Percentiles rank a stretch among this genome's conserved stretches.
phyloP scores from a whole-genome alignment of 2,329 filamentous ascomycete genomes.

The Talaromyces islandicus region DNA sequence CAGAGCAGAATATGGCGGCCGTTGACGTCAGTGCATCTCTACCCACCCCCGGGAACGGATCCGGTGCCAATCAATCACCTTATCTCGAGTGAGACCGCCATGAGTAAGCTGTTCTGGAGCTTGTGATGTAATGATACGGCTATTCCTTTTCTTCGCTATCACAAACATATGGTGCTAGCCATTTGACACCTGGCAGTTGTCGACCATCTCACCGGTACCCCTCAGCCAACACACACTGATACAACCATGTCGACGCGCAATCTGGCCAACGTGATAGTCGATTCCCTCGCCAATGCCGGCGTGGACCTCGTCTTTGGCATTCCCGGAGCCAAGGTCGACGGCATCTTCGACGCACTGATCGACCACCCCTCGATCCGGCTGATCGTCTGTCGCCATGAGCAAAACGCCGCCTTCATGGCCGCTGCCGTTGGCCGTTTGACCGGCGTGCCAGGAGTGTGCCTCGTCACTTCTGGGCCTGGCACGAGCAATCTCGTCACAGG shows the following conservation, averaged over 20 bases:
- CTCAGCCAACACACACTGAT: not conserved
- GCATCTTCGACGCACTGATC: conserved; percentile 9
- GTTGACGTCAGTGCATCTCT: not conserved
- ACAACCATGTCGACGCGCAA: conserved; percentile 5
- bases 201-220: not conserved
- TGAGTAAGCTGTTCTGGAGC: not conserved
- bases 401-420: conserved; percentile 11
- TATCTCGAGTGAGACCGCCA: not conserved
- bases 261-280: conserved; percentile 8
- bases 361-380: conserved; percentile 10
- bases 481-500: conserved; percentile 12
- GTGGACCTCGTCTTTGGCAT: conserved; percentile 11
- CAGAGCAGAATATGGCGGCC: not conserved
- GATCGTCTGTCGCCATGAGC: conserved; percentile 10
- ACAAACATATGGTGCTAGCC: not conserved
- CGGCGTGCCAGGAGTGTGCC: conserved; percentile 7
- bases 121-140: not conserved
- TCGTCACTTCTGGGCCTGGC: conserved; percentile 10
- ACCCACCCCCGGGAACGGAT: not conserved
- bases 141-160: not conserved
- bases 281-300: conserved; percentile 10
- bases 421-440: conserved; percentile 10
- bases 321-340: conserved; percentile 11
- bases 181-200: not conserved
- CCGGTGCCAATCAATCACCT: not conserved